Conservation (phyloP, 2,329 filamentous ascomycete genomes). For the Venturia oleaginea region DNA sequence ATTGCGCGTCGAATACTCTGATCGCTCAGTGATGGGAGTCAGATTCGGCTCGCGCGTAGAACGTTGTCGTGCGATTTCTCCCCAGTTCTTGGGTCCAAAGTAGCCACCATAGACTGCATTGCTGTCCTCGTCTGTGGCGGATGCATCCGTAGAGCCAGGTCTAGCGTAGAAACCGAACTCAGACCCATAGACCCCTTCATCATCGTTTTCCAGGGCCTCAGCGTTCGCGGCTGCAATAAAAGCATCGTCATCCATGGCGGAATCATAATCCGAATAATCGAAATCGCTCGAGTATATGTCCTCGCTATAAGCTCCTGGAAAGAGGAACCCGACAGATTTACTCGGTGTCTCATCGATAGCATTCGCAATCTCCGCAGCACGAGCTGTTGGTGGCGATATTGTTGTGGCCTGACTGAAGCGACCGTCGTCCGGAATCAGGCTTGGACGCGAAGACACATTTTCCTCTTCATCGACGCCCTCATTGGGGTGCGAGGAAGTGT, state of each 20-base stretch:
- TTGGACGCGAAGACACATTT: conserved; percentile 32
- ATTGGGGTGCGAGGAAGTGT: conserved; percentile 28
- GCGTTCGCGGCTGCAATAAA: conserved; percentile 95
- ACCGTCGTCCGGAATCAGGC: conserved; percentile 41
- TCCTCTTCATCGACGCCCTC: conserved; percentile 5
- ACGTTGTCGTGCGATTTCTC: conserved; percentile 9
- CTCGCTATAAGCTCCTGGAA: conserved; percentile 30
- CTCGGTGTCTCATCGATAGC: not conserved
- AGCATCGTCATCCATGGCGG: conserved; percentile 59
- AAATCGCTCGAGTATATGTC: conserved; percentile 24
- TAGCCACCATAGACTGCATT: conserved; percentile 75
- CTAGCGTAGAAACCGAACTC: conserved; percentile 92
- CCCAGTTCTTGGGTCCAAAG: conserved; percentile 58
- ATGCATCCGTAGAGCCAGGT: conserved; percentile 18
- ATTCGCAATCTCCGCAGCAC: conserved; percentile 18
- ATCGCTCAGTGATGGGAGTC: conserved; percentile 91
- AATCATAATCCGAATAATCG: conserved; percentile 36
- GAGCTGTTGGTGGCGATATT: conserved; percentile 27
- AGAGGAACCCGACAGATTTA: conserved; percentile 10
- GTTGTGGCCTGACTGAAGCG: conserved; percentile 38
- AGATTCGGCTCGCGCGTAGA: conserved; percentile 68
- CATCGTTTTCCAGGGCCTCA: conserved; percentile 82
- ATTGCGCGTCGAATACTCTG: conserved; percentile 92
- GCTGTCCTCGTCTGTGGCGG: conserved; percentile 35
- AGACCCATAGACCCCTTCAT: conserved; percentile 88